Evolutionary conservation across 495 filamentous ascomycete species (phyloP).

Genomic region (Tricharina praecox): DNA sequence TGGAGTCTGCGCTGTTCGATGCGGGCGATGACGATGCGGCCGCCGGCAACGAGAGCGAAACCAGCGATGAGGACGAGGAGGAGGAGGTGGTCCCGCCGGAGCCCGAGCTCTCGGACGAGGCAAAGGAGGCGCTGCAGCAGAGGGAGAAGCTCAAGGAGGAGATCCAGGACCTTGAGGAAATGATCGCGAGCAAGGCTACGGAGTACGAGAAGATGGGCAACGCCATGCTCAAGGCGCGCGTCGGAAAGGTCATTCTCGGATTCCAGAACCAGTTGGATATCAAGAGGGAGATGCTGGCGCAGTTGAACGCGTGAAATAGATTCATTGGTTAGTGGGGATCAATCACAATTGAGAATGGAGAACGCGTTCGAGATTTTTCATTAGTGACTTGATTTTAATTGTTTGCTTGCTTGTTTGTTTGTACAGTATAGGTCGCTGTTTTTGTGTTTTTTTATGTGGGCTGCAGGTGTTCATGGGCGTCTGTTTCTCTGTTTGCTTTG

Average conservation of each 20-base stretch:
- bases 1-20: conserved; percentile 37
- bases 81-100: conserved; percentile 16
- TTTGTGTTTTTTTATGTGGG: too few relatives aligned
- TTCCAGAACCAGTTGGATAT: conserved; percentile 19
- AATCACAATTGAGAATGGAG: too few relatives aligned
- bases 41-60: conserved; percentile 6
- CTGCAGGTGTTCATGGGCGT: too few relatives aligned
- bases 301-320: conserved; percentile 2
- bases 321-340: too few relatives aligned
- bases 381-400: too few relatives aligned
- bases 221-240: conserved; percentile 19
- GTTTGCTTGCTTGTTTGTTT: too few relatives aligned
- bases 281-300: conserved; percentile 8
- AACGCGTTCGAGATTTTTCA: too few relatives aligned
- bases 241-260: conserved; percentile 15
- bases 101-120: conserved; percentile 22
- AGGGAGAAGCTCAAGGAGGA: conserved; percentile 21
- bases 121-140: conserved; percentile 18
- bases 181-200: conserved; percentile 16
- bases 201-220: conserved; percentile 20
- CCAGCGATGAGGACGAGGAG: conserved; percentile 18
- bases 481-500: too few relatives aligned
- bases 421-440: too few relatives aligned
- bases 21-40: conserved; percentile 35
- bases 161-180: conserved; percentile 21